Conservation (phyloP, 306 rosid genomes). For the Rubus parviflorus region DNA sequence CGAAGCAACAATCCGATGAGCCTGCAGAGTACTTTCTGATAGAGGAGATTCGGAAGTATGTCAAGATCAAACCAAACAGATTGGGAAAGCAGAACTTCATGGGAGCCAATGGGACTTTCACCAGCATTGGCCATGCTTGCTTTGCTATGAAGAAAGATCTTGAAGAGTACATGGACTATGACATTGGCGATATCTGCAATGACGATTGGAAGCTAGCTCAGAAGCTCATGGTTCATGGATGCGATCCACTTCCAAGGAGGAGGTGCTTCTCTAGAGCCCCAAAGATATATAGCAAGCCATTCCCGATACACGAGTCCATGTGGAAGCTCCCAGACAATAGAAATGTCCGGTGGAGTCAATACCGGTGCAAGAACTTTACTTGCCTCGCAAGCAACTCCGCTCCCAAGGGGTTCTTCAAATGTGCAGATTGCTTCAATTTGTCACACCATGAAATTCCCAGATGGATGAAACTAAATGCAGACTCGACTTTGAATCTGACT, state of each 20-base stretch:
- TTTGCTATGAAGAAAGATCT: slow-evolving; percentile 63
- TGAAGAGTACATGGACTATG: slow-evolving; percentile 79
- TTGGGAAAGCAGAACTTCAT: slow-evolving; percentile 71
- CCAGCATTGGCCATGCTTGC: slow-evolving; percentile 78
- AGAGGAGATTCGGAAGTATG: slow-evolving; percentile 74
- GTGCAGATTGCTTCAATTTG: slow-evolving; percentile 73
- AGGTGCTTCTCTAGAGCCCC: slow-evolving; percentile 68
- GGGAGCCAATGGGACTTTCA: slow-evolving; percentile 81
- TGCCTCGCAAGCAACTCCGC: slow-evolving; percentile 51
- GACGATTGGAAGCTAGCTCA: slow-evolving; percentile 85
- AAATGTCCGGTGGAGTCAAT: slow-evolving; percentile 74
- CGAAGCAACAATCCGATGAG: slow-evolving; percentile 40
- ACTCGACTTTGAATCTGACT: slow-evolving; percentile 24
- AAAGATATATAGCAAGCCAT: slow-evolving; percentile 49
- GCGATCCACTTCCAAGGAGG: slow-evolving; percentile 80
- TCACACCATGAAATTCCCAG: slow-evolving; percentile 58
- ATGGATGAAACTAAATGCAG: slow-evolving; percentile 45
- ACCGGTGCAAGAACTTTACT: slow-evolving; percentile 64
- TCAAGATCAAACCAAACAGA: slow-evolving; percentile 64
- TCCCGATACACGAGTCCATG: slow-evolving; percentile 47
- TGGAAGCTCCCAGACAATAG: slow-evolving; percentile 74
- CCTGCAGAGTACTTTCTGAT: slow-evolving; percentile 57
- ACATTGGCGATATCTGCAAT: slow-evolving; percentile 70
- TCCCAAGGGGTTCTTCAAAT: slow-evolving; percentile 67
- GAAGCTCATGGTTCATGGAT: slow-evolving; percentile 77